Evolutionary conservation across 257 asterid genomes (phyloP), one percentile per base, ranked within the genome.

Genomic region (Gentiana macrophylla): DNA sequence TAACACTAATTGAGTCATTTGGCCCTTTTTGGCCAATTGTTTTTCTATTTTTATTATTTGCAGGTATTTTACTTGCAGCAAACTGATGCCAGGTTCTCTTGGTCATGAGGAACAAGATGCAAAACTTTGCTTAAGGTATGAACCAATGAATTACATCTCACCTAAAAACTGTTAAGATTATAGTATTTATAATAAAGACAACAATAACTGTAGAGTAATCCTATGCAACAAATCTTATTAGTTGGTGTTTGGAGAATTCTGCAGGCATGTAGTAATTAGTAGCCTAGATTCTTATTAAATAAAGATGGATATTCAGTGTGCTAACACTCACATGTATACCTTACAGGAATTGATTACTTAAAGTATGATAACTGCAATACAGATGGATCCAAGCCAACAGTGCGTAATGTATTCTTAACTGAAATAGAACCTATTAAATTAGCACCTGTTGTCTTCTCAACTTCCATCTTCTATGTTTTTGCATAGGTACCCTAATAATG

Each of bases 61-160:
- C 91, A 90, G 97, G 12, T 84, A 74, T 64, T 80, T 44, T 60
- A 91, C 96, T 13, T 91, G 98, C 38, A 73, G 87, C 82, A 77
- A 80, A 35, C 60, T 69, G 54, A 84, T 84, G 96, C 96, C 98
- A 1, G 98, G 96, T 62, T 86, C 98, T 56, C 95, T 91, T 7
- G 98, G 96, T 24, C 65, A 82, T 2, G 98, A 86, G 77, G 94
- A 86, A 54, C 85, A 76, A 6, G 98, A 91, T 55, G 96, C 98
- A 11, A 72, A 79, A 94, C 59, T 91, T 84, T 63, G 94, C 96
- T 13, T 57, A 72, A 12, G n/a, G n/a, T n/a, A n/a, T n/a, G n/a
- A n/a, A n/a, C n/a, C n/a, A n/a, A n/a, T n/a, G n/a, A n/a, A n/a
- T n/a, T n/a, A n/a, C n/a, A n/a, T n/a, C n/a, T n/a, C n/a, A n/a